Evolutionary conservation across 2,329 filamentous ascomycete genomes (phyloP).

Genomic region (Orbilia blumenaviensis): DNA sequence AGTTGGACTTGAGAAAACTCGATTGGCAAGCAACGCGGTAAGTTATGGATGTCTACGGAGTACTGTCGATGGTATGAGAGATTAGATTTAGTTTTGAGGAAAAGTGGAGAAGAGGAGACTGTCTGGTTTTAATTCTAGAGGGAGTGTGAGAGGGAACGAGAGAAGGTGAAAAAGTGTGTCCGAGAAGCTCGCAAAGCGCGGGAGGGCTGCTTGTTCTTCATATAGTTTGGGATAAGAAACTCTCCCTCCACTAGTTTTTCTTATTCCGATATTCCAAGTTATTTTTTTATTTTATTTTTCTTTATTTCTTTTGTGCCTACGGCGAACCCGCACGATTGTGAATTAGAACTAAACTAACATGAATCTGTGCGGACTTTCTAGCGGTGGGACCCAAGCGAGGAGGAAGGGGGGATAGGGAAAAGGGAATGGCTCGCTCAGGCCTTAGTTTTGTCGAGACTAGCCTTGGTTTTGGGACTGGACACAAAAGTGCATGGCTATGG

Average conservation of each 20-base stretch:
- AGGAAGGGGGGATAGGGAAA: slow-evolving; percentile 25
- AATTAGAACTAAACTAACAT: slow-evolving; percentile 38
- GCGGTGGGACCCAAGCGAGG: slow-evolving; percentile 52
- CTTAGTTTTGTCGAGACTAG: slow-evolving; percentile 27
- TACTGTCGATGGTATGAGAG: slow-evolving; percentile 21
- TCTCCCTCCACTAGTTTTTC: slow-evolving; percentile 37
- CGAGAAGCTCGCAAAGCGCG: slow-evolving; percentile 52
- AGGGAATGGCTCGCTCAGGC: slow-evolving; percentile 52
- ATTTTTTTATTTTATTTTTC: slow-evolving; percentile 21
- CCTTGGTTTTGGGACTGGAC: slow-evolving; percentile 50
- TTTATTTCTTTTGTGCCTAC: slow-evolving; percentile 8
- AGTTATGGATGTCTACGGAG: not conserved
- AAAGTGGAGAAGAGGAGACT: slow-evolving; percentile 31
- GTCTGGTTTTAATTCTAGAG: slow-evolving; percentile 36
- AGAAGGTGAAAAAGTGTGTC: slow-evolving; percentile 42
- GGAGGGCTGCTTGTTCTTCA: slow-evolving; percentile 49
- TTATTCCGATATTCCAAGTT: slow-evolving; percentile 22
- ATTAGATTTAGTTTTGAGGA: slow-evolving; percentile 6
- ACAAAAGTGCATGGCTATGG: slow-evolving; percentile 42
- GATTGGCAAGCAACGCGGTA: slow-evolving; percentile 43
- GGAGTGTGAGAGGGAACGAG: slow-evolving; percentile 19
- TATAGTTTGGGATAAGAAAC: slow-evolving; percentile 51
- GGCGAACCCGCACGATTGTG: slow-evolving; percentile 45
- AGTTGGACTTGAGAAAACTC: slow-evolving; percentile 15
- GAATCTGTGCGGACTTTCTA: slow-evolving; percentile 39